Evolutionary conservation across 345 rosid genomes (phyloP).

Genomic region (Murraya koenigii): DNA sequence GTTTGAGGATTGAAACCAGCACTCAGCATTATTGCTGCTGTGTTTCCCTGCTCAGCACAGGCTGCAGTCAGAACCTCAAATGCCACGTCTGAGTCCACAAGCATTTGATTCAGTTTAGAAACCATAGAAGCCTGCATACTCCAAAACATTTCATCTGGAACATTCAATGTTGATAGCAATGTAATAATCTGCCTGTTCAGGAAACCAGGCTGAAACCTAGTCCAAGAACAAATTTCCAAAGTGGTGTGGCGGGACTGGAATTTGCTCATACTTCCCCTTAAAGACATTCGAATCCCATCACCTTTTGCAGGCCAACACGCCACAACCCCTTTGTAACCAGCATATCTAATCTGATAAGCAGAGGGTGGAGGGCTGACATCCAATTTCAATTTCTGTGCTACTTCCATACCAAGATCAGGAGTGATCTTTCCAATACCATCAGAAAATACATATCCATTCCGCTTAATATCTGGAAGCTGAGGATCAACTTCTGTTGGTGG

Average conservation of each 20-base stretch:
- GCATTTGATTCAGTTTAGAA: constrained; percentile 57
- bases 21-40: constrained; percentile 89
- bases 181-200: constrained; percentile 85
- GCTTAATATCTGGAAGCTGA: constrained; percentile 55
- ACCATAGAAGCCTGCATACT: constrained; percentile 69
- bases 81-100: constrained; percentile 66
- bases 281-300: constrained; percentile 57
- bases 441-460: constrained; percentile 63
- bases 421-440: constrained; percentile 88
- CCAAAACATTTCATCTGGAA: constrained; percentile 75
- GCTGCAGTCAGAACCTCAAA: constrained; percentile 79
- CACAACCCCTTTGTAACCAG: constrained; percentile 89
- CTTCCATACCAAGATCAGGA: constrained; percentile 78
- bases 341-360: constrained; percentile 91
- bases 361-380: constrained; percentile 52
- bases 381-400: constrained; percentile 64
- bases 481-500: constrained; percentile 45
- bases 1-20: constrained; percentile 74
- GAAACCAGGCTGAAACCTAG: constrained; percentile 92
- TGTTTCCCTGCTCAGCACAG: constrained; percentile 70
- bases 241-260: constrained; percentile 63
- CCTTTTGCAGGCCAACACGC: constrained; percentile 82
- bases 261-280: constrained; percentile 75
- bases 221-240: constrained; percentile 87
- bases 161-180: constrained; percentile 57